phyloP scores from a whole-genome alignment of 2,329 filamentous ascomycete genomes.

The Atkinsonella hypoxylon region DNA sequence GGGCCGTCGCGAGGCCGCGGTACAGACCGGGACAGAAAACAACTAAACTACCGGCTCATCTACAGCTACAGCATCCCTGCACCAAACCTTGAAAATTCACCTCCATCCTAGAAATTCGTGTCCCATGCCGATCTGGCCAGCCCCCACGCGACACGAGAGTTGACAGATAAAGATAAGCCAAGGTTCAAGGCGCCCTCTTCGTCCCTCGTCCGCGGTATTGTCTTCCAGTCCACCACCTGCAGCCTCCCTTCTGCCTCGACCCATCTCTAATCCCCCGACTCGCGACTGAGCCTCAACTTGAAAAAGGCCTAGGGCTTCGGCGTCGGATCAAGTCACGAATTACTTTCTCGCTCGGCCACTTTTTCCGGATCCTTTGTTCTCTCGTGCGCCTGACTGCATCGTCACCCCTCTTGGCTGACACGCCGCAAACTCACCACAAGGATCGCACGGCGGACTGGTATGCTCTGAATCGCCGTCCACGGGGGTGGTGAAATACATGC shows the following conservation, averaged over 20 bases:
- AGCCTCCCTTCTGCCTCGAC: background rate
- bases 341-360: background rate
- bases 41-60: background rate
- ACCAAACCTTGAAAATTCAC: background rate
- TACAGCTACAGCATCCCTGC: background rate
- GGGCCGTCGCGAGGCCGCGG: no score
- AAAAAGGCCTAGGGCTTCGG: background rate
- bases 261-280: background rate
- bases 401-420: background rate
- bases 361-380: background rate
- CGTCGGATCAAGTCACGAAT: background rate
- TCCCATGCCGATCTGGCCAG: background rate
- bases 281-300: background rate
- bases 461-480: background rate
- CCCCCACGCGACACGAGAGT: conserved; percentile 3
- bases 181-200: background rate
- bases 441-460: background rate
- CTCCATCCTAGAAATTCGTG: background rate
- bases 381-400: background rate
- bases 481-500: background rate
- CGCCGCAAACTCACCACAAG: background rate
- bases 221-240: background rate
- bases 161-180: background rate
- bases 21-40: no score
- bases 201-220: background rate